Percentiles rank a stretch among this genome's conserved stretches.
Conservation (phyloP, 83 land plant species). For the Thuja plicata region DNA sequence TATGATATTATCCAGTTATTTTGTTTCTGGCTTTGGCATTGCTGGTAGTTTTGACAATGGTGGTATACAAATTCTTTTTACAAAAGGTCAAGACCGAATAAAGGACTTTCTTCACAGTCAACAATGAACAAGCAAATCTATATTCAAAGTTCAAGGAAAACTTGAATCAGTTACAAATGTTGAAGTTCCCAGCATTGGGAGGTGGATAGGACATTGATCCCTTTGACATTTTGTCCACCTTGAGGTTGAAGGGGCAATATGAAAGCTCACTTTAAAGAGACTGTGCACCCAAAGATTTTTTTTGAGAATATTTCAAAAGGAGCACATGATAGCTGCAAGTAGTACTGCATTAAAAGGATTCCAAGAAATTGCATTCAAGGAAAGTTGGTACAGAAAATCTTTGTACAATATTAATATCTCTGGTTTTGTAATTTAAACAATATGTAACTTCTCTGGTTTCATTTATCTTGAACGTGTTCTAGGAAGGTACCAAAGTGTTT, state of each 20-base stretch:
- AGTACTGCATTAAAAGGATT: background rate
- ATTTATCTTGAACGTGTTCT: background rate
- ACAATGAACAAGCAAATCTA: background rate
- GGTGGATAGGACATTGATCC: background rate
- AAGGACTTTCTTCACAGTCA: background rate
- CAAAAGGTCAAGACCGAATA: background rate
- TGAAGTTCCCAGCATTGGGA: background rate
- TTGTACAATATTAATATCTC: background rate
- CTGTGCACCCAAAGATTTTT: background rate
- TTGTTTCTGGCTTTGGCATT: constrained; percentile 11
- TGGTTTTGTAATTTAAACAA: background rate
- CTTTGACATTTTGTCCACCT: background rate
- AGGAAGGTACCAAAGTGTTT: background rate
- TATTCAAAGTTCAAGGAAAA: background rate
- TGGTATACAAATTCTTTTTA: background rate
- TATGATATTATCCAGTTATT: background rate
- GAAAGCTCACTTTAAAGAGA: background rate
- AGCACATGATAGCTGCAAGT: background rate
- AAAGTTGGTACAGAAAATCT: background rate
- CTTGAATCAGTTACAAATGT: background rate
- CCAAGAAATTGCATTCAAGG: background rate
- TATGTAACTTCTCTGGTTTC: background rate
- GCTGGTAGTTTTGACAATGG: background rate
- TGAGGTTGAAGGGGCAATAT: background rate
- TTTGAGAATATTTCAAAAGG: background rate